phyloP scores from a whole-genome alignment of 2,329 filamentous ascomycete genomes.

The Aureobasidium sp. region DNA sequence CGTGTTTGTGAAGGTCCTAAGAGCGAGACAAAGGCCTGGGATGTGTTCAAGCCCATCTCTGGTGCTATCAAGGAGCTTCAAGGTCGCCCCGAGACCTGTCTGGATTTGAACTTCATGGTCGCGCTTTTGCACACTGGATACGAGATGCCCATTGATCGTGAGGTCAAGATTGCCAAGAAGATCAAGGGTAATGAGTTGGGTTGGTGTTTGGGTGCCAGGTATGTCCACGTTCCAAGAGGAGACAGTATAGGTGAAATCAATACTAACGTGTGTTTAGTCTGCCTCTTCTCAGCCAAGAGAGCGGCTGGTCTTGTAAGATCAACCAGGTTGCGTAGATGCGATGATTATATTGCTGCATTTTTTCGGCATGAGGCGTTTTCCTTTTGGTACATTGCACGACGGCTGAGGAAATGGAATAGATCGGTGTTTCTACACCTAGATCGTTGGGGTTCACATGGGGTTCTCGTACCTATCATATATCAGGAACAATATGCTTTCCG shows the following conservation, averaged over 20 bases:
- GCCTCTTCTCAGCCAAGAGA: conserved; percentile 70
- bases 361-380: background rate
- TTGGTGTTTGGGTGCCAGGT: conserved; percentile 97
- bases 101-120: conserved; percentile 96
- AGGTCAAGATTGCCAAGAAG: conserved; percentile 98
- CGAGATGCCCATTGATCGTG: conserved; percentile 92
- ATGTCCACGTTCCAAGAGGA: conserved; percentile 32
- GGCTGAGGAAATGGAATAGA: background rate
- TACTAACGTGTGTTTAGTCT: conserved; percentile 53
- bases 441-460: background rate
- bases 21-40: conserved; percentile 64
- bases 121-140: conserved; percentile 90
- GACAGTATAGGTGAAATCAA: background rate
- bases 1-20: conserved; percentile 79
- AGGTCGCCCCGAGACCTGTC: conserved; percentile 80
- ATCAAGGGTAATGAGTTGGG: conserved; percentile 94
- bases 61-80: conserved; percentile 72
- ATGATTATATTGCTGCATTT: background rate
- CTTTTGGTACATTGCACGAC: background rate
- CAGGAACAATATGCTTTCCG: background rate
- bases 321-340: conserved; percentile 50
- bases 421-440: background rate
- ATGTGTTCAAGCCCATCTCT: conserved; percentile 67
- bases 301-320: conserved; percentile 85
- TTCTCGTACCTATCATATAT: background rate